Conservation (phyloP, 305 asterid species). For the Fraxinus greggii region DNA sequence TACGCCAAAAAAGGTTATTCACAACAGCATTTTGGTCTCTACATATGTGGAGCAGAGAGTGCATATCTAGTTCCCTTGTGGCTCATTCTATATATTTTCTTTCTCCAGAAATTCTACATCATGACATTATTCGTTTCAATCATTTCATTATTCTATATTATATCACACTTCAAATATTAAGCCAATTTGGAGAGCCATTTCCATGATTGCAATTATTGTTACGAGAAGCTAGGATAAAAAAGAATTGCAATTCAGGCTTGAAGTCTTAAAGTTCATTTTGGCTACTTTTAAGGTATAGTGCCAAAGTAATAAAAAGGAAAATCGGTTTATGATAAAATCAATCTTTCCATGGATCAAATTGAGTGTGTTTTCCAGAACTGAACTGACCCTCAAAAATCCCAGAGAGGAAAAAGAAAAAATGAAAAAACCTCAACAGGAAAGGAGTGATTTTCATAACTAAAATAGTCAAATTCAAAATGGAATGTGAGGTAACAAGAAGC, state of each 20-base stretch:
- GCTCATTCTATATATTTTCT: background rate
- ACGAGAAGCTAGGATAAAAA: conserved; percentile 13
- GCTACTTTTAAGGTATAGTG: conserved; percentile 5
- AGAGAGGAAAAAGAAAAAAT: background rate
- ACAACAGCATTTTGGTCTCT: background rate
- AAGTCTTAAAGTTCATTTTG: background rate
- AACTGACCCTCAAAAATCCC: conserved; percentile 1
- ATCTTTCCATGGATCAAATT: background rate
- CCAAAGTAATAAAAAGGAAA: conserved; percentile 18
- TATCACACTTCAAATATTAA: background rate
- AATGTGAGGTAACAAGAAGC: conserved; percentile 19
- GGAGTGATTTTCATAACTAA: conserved; percentile 4
- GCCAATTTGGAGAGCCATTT: conserved; percentile 14
- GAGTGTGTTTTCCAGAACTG: conserved; percentile 18
- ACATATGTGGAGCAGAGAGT: background rate
- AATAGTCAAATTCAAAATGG: background rate
- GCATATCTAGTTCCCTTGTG: conserved; percentile 1
- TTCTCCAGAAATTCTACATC: conserved; percentile 9
- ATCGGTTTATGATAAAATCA: background rate
- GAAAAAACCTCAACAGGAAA: background rate
- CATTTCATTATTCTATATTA: background rate
- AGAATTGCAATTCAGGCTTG: background rate
- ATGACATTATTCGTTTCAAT: conserved; percentile 11
- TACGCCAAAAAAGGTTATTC: background rate
- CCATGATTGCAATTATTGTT: conserved; percentile 19